Evolutionary conservation across 306 rosid species (phyloP).

Genomic region (Mimosa pudica): DNA sequence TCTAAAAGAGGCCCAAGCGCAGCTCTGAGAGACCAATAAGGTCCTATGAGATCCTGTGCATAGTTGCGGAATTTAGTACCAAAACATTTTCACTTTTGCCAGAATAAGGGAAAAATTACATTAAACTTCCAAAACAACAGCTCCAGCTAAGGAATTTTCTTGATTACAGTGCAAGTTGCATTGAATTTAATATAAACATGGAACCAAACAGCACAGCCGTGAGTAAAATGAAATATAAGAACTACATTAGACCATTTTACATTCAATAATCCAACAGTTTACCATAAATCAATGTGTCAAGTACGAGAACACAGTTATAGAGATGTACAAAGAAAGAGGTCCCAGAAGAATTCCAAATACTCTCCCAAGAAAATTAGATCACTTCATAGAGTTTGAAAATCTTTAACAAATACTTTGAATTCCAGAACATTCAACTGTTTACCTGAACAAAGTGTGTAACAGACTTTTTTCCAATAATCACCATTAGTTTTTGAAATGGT

Average conservation of each 20-base stretch:
- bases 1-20: constrained; percentile 88
- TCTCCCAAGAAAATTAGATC: background rate
- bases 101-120: constrained; percentile 25
- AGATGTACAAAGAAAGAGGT: background rate
- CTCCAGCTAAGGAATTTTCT: constrained; percentile 9
- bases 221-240: background rate
- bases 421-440: background rate
- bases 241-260: background rate
- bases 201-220: constrained; percentile 1
- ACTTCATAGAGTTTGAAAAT: background rate
- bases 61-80: constrained; percentile 32
- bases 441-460: background rate
- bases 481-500: background rate
- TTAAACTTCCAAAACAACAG: background rate
- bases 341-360: constrained; percentile 1
- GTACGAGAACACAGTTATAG: background rate
- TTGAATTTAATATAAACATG: constrained; percentile 2
- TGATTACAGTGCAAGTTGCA: constrained; percentile 11
- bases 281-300: background rate
- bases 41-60: constrained; percentile 79
- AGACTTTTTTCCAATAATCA: background rate
- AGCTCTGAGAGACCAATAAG: constrained; percentile 97
- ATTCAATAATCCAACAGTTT: background rate
- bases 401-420: background rate
- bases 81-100: constrained; percentile 3